Base-by-base conservation (phyloP, 2,329 filamentous ascomycete species). In the Plectosphaerella cucumerina region DNA sequence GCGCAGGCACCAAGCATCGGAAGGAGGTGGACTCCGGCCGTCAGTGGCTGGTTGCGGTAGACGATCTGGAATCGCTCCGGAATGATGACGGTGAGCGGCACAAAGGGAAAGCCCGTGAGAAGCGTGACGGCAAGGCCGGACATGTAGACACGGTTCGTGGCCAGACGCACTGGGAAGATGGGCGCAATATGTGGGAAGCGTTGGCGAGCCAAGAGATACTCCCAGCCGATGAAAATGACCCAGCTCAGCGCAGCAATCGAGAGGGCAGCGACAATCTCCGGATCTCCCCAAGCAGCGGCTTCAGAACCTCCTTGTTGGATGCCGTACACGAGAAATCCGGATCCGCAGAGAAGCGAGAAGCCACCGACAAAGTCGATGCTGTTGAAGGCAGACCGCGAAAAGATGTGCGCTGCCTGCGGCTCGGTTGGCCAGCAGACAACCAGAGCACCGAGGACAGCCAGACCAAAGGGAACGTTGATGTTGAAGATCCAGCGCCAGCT, bases 61-160 rank as follows among this genome's bases (percentile, higher is more conserved):
- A 84, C 75, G 35, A 85, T 77, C 53, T 85, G 81, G 47, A 84
- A 81, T 6, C 80, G 69, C 56, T 85, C 78, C 1, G 82, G 82
- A 5, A 86, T 72, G 31, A 77, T 73, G 50, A 84, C 75, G 12
- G 80, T 74, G n/a, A 83, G 70, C 5, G 78, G 69, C 20, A 85
- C 75, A 53, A 83, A 84, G 0, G 76, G 70, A 48, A 80, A 82
- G 2, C 81, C 81, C 0, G 76, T 77, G 17, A 84, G 68, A 15
- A 84, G 65, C 3, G 80, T 83, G 22, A 77, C 74, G 15, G 79
- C 52, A 4, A 81, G 64, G 20, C 74, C 75, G 4, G 74, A 70
- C 22, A 74, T 65, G 52, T 81, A 84, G 5, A 80, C 76, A 3
- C 78, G 69, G 11, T 71, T 67, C 10, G 65, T 60, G 20, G 77